A percentile compares a stretch with the other conserved stretches of the same genome.
phyloP scores from a whole-genome alignment of 1,284 basidiomycete genomes.

The Farysia itapuensis region DNA sequence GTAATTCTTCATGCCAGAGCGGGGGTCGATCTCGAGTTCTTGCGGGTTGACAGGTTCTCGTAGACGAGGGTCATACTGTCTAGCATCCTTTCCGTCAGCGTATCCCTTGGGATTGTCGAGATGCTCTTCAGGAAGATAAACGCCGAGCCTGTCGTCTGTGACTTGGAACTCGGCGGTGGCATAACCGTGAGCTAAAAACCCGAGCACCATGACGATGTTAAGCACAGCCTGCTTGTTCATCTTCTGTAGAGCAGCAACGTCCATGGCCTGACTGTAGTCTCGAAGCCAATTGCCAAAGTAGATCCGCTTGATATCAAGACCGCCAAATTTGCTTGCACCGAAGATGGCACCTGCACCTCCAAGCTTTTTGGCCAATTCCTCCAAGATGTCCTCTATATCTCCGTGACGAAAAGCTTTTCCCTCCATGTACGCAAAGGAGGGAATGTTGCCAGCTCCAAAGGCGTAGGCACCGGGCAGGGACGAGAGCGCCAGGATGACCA shows the following conservation, averaged over 20 bases:
- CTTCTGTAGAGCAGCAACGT: constrained; percentile 67
- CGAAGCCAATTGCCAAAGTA: constrained; percentile 56
- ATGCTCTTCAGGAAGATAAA: constrained; percentile 84
- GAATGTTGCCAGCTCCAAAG: constrained; percentile 54
- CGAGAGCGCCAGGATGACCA: constrained; percentile 30
- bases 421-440: constrained; percentile 45
- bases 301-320: constrained; percentile 55
- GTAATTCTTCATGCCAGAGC: constrained; percentile 93
- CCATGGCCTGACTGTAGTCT: constrained; percentile 56
- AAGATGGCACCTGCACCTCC: constrained; percentile 41
- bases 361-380: constrained; percentile 44
- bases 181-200: constrained; percentile 64
- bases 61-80: constrained; percentile 74
- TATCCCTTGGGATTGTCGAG: constrained; percentile 65
- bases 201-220: constrained; percentile 73
- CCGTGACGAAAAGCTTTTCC: constrained; percentile 53
- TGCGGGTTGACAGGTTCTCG: constrained; percentile 74
- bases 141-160: constrained; percentile 79
- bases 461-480: constrained; percentile 33
- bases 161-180: constrained; percentile 77
- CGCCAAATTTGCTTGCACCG: constrained; percentile 48
- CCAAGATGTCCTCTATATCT: constrained; percentile 50
- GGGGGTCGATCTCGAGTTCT: constrained; percentile 82
- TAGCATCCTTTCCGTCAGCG: constrained; percentile 76
- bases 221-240: constrained; percentile 71